Evolutionary conservation across 2,329 filamentous ascomycete species (phyloP).

Genomic region (Ophiostoma himal-ulmi): DNA sequence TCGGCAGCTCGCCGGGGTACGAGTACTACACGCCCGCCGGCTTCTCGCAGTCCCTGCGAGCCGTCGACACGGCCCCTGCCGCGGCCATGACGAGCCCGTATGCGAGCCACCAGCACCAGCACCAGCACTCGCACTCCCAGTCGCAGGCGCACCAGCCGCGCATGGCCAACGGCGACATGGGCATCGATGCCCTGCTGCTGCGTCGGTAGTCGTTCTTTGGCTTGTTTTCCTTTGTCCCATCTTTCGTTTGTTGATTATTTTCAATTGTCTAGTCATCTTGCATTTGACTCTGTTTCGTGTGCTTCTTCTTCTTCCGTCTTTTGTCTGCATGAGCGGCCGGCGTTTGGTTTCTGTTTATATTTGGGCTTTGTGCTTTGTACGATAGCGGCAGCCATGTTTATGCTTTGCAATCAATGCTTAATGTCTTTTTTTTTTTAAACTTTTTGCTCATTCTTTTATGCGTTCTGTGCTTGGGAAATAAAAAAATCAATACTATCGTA

Average conservation of each 20-base stretch:
- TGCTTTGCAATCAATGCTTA: neutral
- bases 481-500: conserved; percentile 12
- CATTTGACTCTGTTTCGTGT: neutral
- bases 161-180: conserved; percentile 9
- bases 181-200: neutral
- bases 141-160: conserved; percentile 35
- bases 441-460: neutral
- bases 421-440: neutral
- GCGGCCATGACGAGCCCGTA: conserved; percentile 40
- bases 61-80: conserved; percentile 21
- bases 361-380: neutral
- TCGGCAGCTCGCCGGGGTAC: conserved; percentile 22
- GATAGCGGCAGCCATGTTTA: neutral
- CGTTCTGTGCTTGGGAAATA: neutral
- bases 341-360: neutral
- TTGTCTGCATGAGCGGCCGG: neutral
- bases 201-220: neutral
- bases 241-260: neutral
- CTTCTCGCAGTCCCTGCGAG: conserved; percentile 47
- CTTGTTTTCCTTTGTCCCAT: neutral
- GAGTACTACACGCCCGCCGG: conserved; percentile 33
- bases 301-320: neutral
- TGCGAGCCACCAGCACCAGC: conserved; percentile 51
- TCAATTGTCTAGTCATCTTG: neutral
- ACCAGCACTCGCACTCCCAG: conserved; percentile 51